Conservation (phyloP, 169 alveolate genomes). For the Theileria equi region DNA sequence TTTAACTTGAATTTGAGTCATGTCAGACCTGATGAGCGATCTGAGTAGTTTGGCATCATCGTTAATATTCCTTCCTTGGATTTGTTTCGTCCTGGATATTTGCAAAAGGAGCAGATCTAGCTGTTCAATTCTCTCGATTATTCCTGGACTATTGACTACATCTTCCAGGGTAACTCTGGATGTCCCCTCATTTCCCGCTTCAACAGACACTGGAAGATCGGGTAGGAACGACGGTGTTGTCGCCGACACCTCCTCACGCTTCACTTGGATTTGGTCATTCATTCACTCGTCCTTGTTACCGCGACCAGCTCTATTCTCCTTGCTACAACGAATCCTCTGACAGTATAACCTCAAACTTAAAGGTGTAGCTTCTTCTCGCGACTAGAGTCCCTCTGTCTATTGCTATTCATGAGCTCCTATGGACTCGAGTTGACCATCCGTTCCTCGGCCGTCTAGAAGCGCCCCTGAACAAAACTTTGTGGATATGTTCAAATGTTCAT, state of each 20-base stretch:
- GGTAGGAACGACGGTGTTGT: constrained; percentile 26
- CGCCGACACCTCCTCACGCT: constrained; percentile 21
- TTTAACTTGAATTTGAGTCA: constrained; percentile 23
- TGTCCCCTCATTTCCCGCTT: constrained; percentile 6
- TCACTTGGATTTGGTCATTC: too few relatives aligned
- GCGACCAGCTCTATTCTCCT: too few relatives aligned
- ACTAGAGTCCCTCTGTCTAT: too few relatives aligned
- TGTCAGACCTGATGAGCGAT: constrained; percentile 13
- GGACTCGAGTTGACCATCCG: too few relatives aligned
- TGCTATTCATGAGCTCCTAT: too few relatives aligned
- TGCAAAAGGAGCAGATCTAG: constrained; percentile 8
- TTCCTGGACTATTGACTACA: constrained; percentile 5
- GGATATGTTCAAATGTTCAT: too few relatives aligned
- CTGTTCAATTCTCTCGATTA: constrained; percentile 34
- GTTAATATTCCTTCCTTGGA: constrained; percentile 5
- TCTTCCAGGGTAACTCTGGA: constrained; percentile 21
- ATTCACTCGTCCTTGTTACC: too few relatives aligned
- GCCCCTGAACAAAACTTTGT: too few relatives aligned
- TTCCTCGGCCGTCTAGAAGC: too few relatives aligned
- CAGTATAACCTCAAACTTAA: too few relatives aligned
- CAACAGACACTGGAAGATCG: constrained; percentile 37
- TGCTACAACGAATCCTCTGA: too few relatives aligned
- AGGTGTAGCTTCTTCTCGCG: too few relatives aligned
- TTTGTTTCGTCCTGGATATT: constrained; percentile 22
- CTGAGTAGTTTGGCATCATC: constrained; percentile 14